Base-by-base conservation (phyloP, 1,139 yeast genomes). In the Nakaseomyces delphensis region DNA sequence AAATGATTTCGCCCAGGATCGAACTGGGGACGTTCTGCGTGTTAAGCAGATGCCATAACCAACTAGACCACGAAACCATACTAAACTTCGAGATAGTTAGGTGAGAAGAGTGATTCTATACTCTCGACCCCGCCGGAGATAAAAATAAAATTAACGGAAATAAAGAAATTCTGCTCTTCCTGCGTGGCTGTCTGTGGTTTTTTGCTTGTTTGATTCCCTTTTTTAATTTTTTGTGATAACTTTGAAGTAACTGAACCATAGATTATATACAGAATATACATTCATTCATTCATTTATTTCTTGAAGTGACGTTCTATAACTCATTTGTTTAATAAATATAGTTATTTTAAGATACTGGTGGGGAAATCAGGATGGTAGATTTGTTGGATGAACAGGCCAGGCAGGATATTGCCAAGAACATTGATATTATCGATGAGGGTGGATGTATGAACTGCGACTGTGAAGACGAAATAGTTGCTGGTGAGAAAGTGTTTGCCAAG, bases 21-120 rank as follows among this genome's bases (percentile, higher is more conserved):
- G 96, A 86, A 86, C 96, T 84, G 95, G 95, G 95, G 95, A 86
- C 95, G 89, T 84, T 83, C 89, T 83, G 95, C 95, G 95, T 85
- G 95, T 85, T 84, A 85, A 83, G 95, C 95, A 84, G 89, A 82
- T 83, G 95, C 93, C 95, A 84, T 85, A 76, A 85, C 95, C 95
- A 69, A 84, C 95, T 85, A 85, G 95, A 85, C 95, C 95, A 85
- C 85, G 79, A 73, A 73, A 73, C 78, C 77, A 59, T 27, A 23
- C 13, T 29, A 29, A 29, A 27, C n/a, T 27, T n/a, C n/a, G n/a
- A n/a, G n/a, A n/a, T n/a, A n/a, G n/a, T n/a, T n/a, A n/a, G n/a
- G n/a, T n/a, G n/a, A n/a, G n/a, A n/a, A n/a, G n/a, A n/a, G n/a
- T n/a, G n/a, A n/a, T n/a, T n/a, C n/a, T n/a, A n/a, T n/a, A n/a